Evolutionary conservation across 257 asterid genomes (phyloP).

Genomic region (Nemophila menziesii): DNA sequence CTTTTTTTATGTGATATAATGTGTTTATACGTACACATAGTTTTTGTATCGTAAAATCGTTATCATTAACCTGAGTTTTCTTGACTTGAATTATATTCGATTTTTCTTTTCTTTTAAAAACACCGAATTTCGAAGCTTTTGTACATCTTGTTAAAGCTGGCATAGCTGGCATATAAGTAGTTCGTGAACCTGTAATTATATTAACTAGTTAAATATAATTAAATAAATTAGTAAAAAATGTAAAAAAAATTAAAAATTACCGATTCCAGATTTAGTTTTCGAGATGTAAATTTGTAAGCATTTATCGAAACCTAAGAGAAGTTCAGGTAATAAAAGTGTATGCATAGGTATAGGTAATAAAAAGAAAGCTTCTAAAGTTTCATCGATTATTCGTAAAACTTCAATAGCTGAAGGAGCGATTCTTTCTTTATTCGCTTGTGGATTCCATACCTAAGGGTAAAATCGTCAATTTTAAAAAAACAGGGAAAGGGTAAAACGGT

Average conservation of each 20-base stretch:
- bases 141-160: slow-evolving; percentile 68
- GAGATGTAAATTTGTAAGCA: slow-evolving; percentile 56
- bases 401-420: slow-evolving; percentile 89
- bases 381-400: slow-evolving; percentile 73
- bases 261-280: slow-evolving; percentile 65
- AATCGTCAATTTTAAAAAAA: too few relatives aligned
- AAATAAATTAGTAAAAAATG: slow-evolving; percentile 3
- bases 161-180: slow-evolving; percentile 40
- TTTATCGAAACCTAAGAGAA: slow-evolving; percentile 55
- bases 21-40: slow-evolving; percentile 77
- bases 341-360: slow-evolving; percentile 87
- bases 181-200: slow-evolving; percentile 50
- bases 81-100: slow-evolving; percentile 25
- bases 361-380: slow-evolving; percentile 84
- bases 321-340: slow-evolving; percentile 75
- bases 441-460: slow-evolving; percentile 74
- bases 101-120: slow-evolving; percentile 68
- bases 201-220: slow-evolving; percentile 2
- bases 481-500: too few relatives aligned
- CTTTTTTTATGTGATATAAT: slow-evolving; percentile 54
- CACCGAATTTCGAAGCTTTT: slow-evolving; percentile 42
- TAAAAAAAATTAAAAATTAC: slow-evolving; percentile 22
- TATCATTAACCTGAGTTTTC: slow-evolving; percentile 39
- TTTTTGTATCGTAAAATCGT: slow-evolving; percentile 33
- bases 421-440: slow-evolving; percentile 65